Percentiles rank a stretch among this genome's conserved stretches.
Conservation (phyloP, 768 basidiomycete species). For the Kwoniella mangroviensis region DNA sequence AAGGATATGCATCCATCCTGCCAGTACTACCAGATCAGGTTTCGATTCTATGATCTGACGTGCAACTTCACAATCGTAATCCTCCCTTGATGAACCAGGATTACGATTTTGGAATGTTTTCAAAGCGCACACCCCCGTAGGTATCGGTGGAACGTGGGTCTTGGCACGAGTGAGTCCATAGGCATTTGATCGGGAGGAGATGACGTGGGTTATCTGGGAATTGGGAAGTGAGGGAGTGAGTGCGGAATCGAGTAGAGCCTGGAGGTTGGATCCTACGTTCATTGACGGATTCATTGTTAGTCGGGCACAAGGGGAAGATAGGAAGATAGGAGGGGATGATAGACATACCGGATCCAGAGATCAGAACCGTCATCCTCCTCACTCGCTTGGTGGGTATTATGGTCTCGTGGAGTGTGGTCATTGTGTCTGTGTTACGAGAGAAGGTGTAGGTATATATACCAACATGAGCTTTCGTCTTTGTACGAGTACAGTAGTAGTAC, state of each 20-base stretch:
- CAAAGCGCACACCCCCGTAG: slow-evolving; percentile 73
- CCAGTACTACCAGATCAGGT: slow-evolving; percentile 90
- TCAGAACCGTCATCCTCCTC: slow-evolving; percentile 65
- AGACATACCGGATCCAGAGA: slow-evolving; percentile 68
- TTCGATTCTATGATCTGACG: slow-evolving; percentile 65
- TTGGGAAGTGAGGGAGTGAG: slow-evolving; percentile 74
- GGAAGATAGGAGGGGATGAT: not conserved
- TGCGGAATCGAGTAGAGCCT: slow-evolving; percentile 86
- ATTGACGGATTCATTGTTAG: no score
- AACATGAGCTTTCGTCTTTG: no score
- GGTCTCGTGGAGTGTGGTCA: slow-evolving; percentile 29
- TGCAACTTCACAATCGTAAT: slow-evolving; percentile 85
- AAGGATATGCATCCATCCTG: slow-evolving; percentile 98
- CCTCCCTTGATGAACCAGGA: slow-evolving; percentile 72
- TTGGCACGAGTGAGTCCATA: slow-evolving; percentile 84
- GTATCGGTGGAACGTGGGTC: slow-evolving; percentile 69
- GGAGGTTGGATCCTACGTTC: slow-evolving; percentile 85
- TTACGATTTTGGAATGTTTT: slow-evolving; percentile 79
- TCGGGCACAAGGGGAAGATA: not conserved
- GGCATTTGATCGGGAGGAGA: slow-evolving; percentile 90
- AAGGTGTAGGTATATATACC: no score
- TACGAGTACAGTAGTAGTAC: no score
- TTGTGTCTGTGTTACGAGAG: slow-evolving; percentile 2
- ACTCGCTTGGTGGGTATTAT: slow-evolving; percentile 24
- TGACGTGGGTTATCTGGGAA: slow-evolving; percentile 73